Base-by-base conservation (phyloP, 352 stramenopile species). In the Globisporangium irregulare region DNA sequence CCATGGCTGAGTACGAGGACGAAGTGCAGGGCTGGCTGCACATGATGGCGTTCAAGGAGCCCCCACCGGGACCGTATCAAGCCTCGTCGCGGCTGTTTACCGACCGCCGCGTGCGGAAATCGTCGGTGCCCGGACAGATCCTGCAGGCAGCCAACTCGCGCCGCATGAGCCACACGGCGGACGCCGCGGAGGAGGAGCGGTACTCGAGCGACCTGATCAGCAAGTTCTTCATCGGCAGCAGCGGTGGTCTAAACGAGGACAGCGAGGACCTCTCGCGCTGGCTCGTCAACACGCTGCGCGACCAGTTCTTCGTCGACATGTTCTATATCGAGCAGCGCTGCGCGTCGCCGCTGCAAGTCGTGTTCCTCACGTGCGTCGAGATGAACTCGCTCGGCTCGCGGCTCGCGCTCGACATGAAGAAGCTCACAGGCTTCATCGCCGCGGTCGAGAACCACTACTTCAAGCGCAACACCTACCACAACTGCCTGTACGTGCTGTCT, bases 381-480 rank as follows among this genome's bases (percentile, higher is more conserved):
- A 70, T 82, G 32, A 89, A 89, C 60, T 71, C 77, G 9, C 76
- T 89, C n/a, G 64, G 73, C 3, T 59, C 69, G 25, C 68, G 71
- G n/a, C 73, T 90, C n/a, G 66, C 69, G n/a, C 71, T 89, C 34
- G 68, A 88, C 34, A 76, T 85, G 54, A 64, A 72, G 15, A 87
- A 86, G 38, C 60, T 87, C 14, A 25, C 62, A 27, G 67, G 66
- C 29, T 87, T 92, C 70, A 77, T 74, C 24, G 78, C 60, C 1
- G 76, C 76, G 24, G 71, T 92, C n/a, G 81, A 91, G 57, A 81
- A 78, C n/a, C 78, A 82, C 32, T 91, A 89, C 64, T 76, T 81
- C 50, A 80, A 76, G 38, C 76, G 76, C 43, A 92, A 92, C 64
- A 80, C 82, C 43, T 92, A 91, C 64, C 84, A 92, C 74, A 92